Evolutionary conservation across 352 stramenopile species (phyloP).

Genomic region (Phytopythium ostracodes): DNA sequence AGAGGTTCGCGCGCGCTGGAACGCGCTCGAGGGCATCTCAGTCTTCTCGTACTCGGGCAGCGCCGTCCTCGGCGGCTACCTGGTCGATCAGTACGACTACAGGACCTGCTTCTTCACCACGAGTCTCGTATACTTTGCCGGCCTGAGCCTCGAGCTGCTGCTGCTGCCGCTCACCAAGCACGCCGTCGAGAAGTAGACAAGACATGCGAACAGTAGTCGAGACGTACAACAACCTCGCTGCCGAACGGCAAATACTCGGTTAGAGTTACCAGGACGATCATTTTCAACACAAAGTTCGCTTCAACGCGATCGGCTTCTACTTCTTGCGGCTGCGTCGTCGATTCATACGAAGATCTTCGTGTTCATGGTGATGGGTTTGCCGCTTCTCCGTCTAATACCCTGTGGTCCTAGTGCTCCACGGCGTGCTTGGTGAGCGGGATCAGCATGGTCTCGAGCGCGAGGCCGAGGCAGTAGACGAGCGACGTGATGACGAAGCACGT

Average conservation of each 20-base stretch:
- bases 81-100: constrained; percentile 77
- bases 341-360: neutral
- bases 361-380: too few relatives aligned
- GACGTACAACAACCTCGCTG: too few relatives aligned
- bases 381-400: neutral
- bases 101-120: constrained; percentile 77
- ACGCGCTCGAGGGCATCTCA: constrained; percentile 64
- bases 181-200: constrained; percentile 32
- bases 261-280: too few relatives aligned
- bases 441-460: constrained; percentile 55
- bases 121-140: constrained; percentile 54
- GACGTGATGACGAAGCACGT: constrained; percentile 81
- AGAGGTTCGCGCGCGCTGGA: constrained; percentile 71
- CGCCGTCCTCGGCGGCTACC: constrained; percentile 71
- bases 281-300: too few relatives aligned
- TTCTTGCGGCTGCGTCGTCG: neutral
- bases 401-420: constrained; percentile 20
- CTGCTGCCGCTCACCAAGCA: constrained; percentile 63
- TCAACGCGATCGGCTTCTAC: too few relatives aligned
- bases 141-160: constrained; percentile 53
- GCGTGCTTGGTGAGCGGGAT: constrained; percentile 60
- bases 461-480: constrained; percentile 52
- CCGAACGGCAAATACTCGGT: too few relatives aligned
- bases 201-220: too few relatives aligned
- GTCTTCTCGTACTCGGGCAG: constrained; percentile 81